phyloP scores from a whole-genome alignment of 352 stramenopile species.

The Pythium biforme region DNA sequence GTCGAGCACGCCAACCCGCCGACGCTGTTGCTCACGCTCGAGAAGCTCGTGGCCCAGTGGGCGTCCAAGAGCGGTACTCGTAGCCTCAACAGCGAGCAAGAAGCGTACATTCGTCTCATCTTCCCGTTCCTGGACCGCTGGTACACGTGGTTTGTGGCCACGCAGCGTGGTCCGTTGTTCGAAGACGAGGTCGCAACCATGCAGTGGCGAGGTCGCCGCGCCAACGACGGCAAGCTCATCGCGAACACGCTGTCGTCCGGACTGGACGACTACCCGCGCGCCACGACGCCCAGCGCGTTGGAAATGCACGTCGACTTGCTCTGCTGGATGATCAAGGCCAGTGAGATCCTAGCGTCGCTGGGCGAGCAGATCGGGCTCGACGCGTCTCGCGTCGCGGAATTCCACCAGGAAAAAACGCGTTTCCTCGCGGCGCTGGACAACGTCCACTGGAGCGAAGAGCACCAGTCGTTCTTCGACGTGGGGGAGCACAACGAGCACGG shows the following conservation, averaged over 20 bases:
- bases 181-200: slow-evolving; percentile 40
- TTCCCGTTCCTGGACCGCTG: slow-evolving; percentile 76
- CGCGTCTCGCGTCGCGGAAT: neutral
- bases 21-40: slow-evolving; percentile 82
- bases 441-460: slow-evolving; percentile 71
- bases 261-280: slow-evolving; percentile 91
- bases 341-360: slow-evolving; percentile 50
- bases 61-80: too few species aligned
- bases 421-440: slow-evolving; percentile 49
- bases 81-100: neutral
- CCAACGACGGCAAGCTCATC: slow-evolving; percentile 77
- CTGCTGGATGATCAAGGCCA: slow-evolving; percentile 87
- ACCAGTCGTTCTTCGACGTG: slow-evolving; percentile 77
- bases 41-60: slow-evolving; percentile 63
- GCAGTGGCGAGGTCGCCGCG: slow-evolving; percentile 77
- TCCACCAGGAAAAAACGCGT: slow-evolving; percentile 19
- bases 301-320: slow-evolving; percentile 92
- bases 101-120: slow-evolving; percentile 40
- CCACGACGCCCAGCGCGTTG: slow-evolving; percentile 57
- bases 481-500: slow-evolving; percentile 78
- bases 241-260: slow-evolving; percentile 91
- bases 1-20: slow-evolving; percentile 91
- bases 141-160: slow-evolving; percentile 77
- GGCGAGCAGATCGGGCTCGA: slow-evolving; percentile 33
- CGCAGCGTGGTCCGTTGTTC: slow-evolving; percentile 46